A percentile compares a stretch with the other conserved stretches of the same genome.
Evolutionary conservation across 192 early-diverging fungal species (phyloP).

Genomic region (Linnemannia exigua): DNA sequence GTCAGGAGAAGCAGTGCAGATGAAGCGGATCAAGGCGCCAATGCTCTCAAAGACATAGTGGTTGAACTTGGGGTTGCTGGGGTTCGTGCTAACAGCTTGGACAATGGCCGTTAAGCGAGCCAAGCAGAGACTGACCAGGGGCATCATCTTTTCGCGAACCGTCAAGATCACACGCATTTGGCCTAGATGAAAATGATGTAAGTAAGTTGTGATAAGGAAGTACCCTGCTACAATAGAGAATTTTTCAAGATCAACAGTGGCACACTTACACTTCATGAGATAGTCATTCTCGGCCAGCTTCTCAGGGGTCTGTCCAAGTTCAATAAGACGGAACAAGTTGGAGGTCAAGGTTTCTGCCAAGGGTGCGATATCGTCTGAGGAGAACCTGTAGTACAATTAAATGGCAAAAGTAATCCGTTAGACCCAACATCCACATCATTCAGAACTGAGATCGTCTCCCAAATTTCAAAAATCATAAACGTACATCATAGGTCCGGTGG

Average conservation of each 20-base stretch:
- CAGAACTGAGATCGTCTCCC: background rate
- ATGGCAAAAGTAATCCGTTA: background rate
- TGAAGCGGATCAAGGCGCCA: constrained; percentile 88
- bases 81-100: constrained; percentile 90
- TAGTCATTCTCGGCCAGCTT: constrained; percentile 98
- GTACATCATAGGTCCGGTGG: constrained; percentile 66
- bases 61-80: constrained; percentile 98
- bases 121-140: constrained; percentile 80
- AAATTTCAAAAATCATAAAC: constrained; percentile 21
- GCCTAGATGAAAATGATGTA: too few species aligned
- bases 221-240: too few species aligned
- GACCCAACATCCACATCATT: background rate
- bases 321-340: constrained; percentile 84
- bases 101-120: constrained; percentile 84
- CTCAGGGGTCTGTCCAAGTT: constrained; percentile 83
- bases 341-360: constrained; percentile 77
- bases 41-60: constrained; percentile 97
- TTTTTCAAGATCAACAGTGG: background rate
- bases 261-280: constrained; percentile 84
- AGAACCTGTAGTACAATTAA: constrained; percentile 62
- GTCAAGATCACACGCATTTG: constrained; percentile 90
- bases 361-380: constrained; percentile 77
- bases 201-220: too few species aligned
- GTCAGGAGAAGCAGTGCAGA: constrained; percentile 77
- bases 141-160: constrained; percentile 78